Percentiles rank a stretch among this genome's conserved stretches.
phyloP scores from a whole-genome alignment of 169 alveolate genomes.

The Cryptosporidium sp. region DNA sequence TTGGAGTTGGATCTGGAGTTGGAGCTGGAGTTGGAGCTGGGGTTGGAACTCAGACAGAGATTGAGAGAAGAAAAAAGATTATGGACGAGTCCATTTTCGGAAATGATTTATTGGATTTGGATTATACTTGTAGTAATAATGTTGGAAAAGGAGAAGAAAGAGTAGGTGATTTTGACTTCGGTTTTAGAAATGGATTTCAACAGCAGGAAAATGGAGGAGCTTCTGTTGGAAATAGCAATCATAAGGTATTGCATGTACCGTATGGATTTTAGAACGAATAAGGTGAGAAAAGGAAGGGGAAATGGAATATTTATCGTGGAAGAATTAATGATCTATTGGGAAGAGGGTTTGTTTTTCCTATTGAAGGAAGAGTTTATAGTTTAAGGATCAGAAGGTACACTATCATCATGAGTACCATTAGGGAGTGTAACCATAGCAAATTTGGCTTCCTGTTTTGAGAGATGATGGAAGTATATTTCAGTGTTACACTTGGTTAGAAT shows the following conservation, averaged over 20 bases:
- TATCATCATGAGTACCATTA: too few relatives aligned
- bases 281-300: neutral
- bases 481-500: neutral
- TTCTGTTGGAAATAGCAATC: neutral
- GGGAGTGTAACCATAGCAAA: conserved; percentile 1
- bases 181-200: neutral
- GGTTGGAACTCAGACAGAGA: neutral
- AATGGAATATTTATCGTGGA: too few relatives aligned
- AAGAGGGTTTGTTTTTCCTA: too few relatives aligned
- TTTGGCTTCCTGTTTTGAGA: neutral
- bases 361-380: too few relatives aligned
- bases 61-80: neutral
- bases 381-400: neutral
- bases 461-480: neutral
- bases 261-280: conserved; percentile 1
- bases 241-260: conserved; percentile 24
- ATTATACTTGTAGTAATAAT: neutral
- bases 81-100: neutral
- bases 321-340: neutral
- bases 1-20: too few relatives aligned
- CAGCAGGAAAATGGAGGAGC: neutral
- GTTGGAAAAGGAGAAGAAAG: neutral
- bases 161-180: neutral
- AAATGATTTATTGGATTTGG: neutral
- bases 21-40: neutral